These are phyloP conservation scores for Phytophthora syringae DNA, from an alignment of 352 stramenopile genomes.

Conservation along the genomic window DNA sequence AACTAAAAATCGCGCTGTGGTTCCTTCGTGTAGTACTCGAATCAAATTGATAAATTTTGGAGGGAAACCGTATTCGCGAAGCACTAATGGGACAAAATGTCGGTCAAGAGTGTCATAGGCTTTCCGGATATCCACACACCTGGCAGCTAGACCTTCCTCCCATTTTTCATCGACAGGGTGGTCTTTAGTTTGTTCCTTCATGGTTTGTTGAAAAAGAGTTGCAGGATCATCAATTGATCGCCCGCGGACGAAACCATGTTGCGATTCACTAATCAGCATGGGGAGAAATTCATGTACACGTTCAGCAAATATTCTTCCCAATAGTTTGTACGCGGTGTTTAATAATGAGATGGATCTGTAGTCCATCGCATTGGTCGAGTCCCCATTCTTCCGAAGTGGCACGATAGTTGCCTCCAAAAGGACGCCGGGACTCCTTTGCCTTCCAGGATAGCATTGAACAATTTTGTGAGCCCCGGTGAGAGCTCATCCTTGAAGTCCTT, in stretches of 20 bases:
- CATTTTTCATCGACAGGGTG: too few relatives aligned
- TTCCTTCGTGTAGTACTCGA: background rate
- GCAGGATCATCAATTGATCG: background rate
- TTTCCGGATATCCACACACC: constrained; percentile 6
- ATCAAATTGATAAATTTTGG: background rate
- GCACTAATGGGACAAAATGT: background rate
- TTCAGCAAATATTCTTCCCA: constrained; percentile 1
- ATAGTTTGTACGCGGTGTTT: constrained; percentile 14
- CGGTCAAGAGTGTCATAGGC: too few relatives aligned
- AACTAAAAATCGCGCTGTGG: background rate
- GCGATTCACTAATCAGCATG: background rate
- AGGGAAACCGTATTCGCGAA: background rate
- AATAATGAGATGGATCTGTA: constrained; percentile 1
- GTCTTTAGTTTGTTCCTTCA: background rate
- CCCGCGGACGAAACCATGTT: constrained; percentile 3
- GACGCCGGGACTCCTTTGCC: too few relatives aligned
- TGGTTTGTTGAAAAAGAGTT: background rate
- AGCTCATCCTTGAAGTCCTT: too few relatives aligned
- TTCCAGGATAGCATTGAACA: too few relatives aligned
- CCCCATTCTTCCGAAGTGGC: constrained; percentile 7
- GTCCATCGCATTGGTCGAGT: constrained; percentile 3
- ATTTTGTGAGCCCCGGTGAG: too few relatives aligned
- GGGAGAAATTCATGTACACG: background rate
- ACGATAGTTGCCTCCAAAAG: too few relatives aligned
- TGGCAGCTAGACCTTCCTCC: too few relatives aligned